A percentile compares a stretch with the other conserved stretches of the same genome.
phyloP scores from a whole-genome alignment of 108 stramenopile genomes.

The Stephanodiscus minutulus region DNA sequence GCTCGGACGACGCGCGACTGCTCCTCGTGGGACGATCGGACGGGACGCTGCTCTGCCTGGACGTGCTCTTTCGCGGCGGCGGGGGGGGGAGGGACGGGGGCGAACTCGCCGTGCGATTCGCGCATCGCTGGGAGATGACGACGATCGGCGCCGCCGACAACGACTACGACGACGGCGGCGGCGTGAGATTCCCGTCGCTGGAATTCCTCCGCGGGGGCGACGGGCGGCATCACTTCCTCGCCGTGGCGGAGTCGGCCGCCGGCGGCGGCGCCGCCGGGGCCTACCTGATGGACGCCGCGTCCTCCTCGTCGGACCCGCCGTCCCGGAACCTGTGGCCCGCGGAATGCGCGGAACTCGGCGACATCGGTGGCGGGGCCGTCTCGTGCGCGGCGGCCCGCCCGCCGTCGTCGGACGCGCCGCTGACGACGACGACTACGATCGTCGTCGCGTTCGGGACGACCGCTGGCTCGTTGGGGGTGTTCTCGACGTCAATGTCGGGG shows the following conservation, averaged over 20 bases:
- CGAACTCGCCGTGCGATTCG: slow-evolving; percentile 30
- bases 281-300: slow-evolving; percentile 31
- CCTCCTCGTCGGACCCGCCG: slow-evolving; percentile 6
- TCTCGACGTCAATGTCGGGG: background rate
- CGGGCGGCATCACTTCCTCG: slow-evolving; percentile 22
- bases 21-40: slow-evolving; percentile 40
- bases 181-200: slow-evolving; percentile 36
- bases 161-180: slow-evolving; percentile 11
- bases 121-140: slow-evolving; percentile 37
- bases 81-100: slow-evolving; percentile 28
- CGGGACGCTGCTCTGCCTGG: slow-evolving; percentile 62
- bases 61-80: slow-evolving; percentile 32
- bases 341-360: background rate
- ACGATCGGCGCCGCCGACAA: slow-evolving; percentile 7
- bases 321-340: slow-evolving; percentile 15
- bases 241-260: slow-evolving; percentile 15
- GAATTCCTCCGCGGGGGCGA: slow-evolving; percentile 18
- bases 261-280: background rate
- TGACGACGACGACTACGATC: background rate
- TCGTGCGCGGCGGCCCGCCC: slow-evolving; percentile 22
- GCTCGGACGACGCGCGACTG: slow-evolving; percentile 39
- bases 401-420: background rate
- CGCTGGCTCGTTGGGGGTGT: slow-evolving; percentile 23
- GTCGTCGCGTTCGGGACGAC: slow-evolving; percentile 33
- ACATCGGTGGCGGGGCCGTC: slow-evolving; percentile 3